Evolutionary conservation across 2,329 filamentous ascomycete species (phyloP).

Genomic region (Pseudogymnoascus sp.): DNA sequence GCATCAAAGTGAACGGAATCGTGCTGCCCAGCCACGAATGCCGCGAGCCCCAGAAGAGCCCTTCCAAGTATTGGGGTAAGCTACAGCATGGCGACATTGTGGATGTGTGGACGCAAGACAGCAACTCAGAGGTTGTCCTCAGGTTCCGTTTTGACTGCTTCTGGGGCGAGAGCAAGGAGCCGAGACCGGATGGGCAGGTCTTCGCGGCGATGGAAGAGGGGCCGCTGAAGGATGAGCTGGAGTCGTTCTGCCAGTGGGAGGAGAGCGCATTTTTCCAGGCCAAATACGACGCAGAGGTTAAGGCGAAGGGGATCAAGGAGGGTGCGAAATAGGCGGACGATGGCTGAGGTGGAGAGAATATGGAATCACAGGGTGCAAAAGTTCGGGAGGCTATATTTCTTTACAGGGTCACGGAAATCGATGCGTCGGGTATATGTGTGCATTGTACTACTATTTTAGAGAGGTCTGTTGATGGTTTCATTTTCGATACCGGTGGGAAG

Average conservation of each 20-base stretch:
- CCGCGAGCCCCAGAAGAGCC: slow-evolving; percentile 44
- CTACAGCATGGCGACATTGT: slow-evolving; percentile 72
- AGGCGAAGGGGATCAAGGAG: not conserved
- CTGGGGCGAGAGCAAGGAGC: slow-evolving; percentile 23
- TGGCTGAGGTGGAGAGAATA: not conserved
- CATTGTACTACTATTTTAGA: slow-evolving; percentile 2
- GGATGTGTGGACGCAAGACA: slow-evolving; percentile 55
- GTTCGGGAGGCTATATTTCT: not conserved
- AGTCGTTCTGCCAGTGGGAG: slow-evolving; percentile 19
- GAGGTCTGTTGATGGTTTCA: not conserved
- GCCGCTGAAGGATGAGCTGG: slow-evolving; percentile 20
- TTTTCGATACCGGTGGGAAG: not conserved
- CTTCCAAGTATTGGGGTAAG: slow-evolving; percentile 53
- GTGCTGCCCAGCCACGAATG: slow-evolving; percentile 50
- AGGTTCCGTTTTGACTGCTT: slow-evolving; percentile 27
- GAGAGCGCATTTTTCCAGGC: slow-evolving; percentile 14
- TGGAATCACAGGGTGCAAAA: not conserved
- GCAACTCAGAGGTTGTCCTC: slow-evolving; percentile 25
- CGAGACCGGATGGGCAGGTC: slow-evolving; percentile 15
- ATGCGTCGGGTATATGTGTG: not conserved
- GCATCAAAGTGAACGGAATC: slow-evolving; percentile 71
- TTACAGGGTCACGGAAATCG: not conserved
- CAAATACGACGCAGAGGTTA: slow-evolving; percentile 1
- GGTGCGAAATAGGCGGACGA: not conserved
- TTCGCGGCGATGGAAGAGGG: slow-evolving; percentile 20